Base-by-base conservation (phyloP, 108 stramenopile genomes). In the Mediolabrus comicus region DNA sequence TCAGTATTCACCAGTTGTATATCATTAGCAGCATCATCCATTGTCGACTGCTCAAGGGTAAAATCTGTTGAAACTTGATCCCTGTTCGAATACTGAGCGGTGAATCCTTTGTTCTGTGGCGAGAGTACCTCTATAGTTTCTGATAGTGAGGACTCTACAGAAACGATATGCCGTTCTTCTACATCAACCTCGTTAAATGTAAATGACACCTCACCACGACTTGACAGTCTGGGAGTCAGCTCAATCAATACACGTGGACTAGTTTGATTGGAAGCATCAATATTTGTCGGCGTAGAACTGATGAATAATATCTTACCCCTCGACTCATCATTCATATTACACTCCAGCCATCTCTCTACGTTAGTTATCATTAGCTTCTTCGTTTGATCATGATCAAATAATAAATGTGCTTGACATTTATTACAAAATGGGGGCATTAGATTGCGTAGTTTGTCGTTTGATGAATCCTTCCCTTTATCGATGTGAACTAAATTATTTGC, bases 381-480 rank as follows among this genome's bases (percentile, higher is more conserved):
- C 3, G 30, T n/a, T 0, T 35, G 2, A 11, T 51, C 26, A 19
- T 74, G 22, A 26, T 67, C 73, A 52, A 43, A 74, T 9, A 74
- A 5, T n/a, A 74, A 8, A 29, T 74, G 63, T 9, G 65, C 65
- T 28, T 57, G 41, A 13, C 73, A 74, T 31, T 62, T 38, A 32
- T 59, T 59, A 41, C 73, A 74, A 52, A 61, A 67, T 0, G 73
- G 73, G 1, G 73, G 73, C 16, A 74, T 26, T 19, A 62, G 11
- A 4, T 52, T 27, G 1, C 5, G 10, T 12, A 28, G 16, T 29
- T 54, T 74, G 30, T 36, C 26, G n/a, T 30, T 3, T 29, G 65
- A 51, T 10, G 73, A 31, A 33, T 74, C 65, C 30, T 11, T 25
- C 14, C 53, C 65, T 14, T 19, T 36, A 33, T 55, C 43, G 11